Evolutionary conservation across 2,329 filamentous ascomycete genomes (phyloP).

Genomic region (Kalmusia sp.): DNA sequence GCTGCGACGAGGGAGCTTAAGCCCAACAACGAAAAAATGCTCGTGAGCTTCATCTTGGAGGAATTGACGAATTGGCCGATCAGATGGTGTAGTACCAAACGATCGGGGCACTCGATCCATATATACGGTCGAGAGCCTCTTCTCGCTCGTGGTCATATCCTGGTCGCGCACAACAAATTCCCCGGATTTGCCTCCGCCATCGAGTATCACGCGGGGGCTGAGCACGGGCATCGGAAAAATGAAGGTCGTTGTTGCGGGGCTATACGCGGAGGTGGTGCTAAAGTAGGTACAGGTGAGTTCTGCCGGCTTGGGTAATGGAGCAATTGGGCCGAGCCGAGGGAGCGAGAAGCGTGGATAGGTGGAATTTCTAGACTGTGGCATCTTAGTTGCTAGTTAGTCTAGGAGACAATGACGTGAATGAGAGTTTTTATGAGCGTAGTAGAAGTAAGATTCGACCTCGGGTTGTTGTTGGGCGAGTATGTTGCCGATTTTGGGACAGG

Average conservation of each 20-base stretch:
- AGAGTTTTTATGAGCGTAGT: background rate
- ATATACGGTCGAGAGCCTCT: background rate
- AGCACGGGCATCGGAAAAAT: slow-evolving; percentile 28
- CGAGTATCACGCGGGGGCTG: slow-evolving; percentile 19
- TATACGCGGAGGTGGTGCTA: slow-evolving; percentile 25
- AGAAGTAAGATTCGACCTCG: background rate
- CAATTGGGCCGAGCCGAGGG: slow-evolving; percentile 14
- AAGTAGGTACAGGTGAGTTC: slow-evolving; percentile 15
- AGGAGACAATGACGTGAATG: background rate
- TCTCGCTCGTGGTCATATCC: background rate
- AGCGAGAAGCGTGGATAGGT: slow-evolving; percentile 14
- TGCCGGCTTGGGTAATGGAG: slow-evolving; percentile 20
- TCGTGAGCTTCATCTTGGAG: slow-evolving; percentile 40
- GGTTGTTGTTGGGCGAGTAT: background rate
- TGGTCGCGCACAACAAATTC: slow-evolving; percentile 1
- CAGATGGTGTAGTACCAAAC: background rate
- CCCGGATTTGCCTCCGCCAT: slow-evolving; percentile 8
- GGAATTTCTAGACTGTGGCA: background rate
- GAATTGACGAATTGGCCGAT: background rate
- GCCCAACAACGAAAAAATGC: slow-evolving; percentile 27
- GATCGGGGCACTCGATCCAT: background rate
- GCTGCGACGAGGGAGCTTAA: slow-evolving; percentile 24
- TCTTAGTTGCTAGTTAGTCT: background rate
- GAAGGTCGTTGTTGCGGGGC: slow-evolving; percentile 28
- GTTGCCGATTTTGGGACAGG: background rate